Percentiles rank a stretch among this genome's conserved stretches.
phyloP scores from a whole-genome alignment of 805 yeast species.

The Lipomyces japonicus region DNA sequence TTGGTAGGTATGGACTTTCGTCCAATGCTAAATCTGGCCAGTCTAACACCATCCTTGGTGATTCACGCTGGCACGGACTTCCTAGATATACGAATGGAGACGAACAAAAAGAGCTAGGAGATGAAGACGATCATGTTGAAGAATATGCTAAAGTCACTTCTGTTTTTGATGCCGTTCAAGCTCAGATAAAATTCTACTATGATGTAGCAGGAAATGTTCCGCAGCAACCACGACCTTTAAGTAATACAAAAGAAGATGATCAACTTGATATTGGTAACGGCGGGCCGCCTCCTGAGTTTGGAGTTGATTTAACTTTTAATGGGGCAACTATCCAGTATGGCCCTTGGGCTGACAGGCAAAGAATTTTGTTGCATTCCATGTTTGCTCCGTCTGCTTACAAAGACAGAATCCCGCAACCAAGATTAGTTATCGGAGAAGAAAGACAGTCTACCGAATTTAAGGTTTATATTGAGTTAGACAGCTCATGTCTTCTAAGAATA shows the following conservation, averaged over 20 bases:
- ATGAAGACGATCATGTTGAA: slow-evolving; percentile 37
- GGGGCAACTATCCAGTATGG: slow-evolving; percentile 77
- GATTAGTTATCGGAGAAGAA: slow-evolving; percentile 46
- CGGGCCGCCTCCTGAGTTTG: slow-evolving; percentile 56
- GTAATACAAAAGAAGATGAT: slow-evolving; percentile 18
- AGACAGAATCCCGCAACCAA: slow-evolving; percentile 48
- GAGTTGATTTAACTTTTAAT: slow-evolving; percentile 55
- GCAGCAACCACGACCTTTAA: slow-evolving; percentile 34
- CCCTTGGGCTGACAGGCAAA: slow-evolving; percentile 92
- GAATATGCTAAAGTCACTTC: slow-evolving; percentile 83
- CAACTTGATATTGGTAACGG: slow-evolving; percentile 55
- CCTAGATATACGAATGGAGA: slow-evolving; percentile 65
- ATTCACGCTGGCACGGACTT: slow-evolving; percentile 78
- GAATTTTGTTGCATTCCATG: slow-evolving; percentile 58
- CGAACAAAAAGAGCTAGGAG: slow-evolving; percentile 38
- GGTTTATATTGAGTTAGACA: slow-evolving; percentile 53
- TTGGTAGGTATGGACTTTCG: slow-evolving; percentile 4
- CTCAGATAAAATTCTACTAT: slow-evolving; percentile 57
- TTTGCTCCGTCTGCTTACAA: slow-evolving; percentile 65
- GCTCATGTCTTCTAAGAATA: slow-evolving; percentile 64
- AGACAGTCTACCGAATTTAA: slow-evolving; percentile 59
- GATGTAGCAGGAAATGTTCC: slow-evolving; percentile 72
- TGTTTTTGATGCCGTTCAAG: slow-evolving; percentile 56
- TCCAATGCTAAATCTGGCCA: neutral
- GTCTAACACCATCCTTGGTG: neutral